Conservation (phyloP, 73 alveolate genomes). For the Uronychia binucleata region DNA sequence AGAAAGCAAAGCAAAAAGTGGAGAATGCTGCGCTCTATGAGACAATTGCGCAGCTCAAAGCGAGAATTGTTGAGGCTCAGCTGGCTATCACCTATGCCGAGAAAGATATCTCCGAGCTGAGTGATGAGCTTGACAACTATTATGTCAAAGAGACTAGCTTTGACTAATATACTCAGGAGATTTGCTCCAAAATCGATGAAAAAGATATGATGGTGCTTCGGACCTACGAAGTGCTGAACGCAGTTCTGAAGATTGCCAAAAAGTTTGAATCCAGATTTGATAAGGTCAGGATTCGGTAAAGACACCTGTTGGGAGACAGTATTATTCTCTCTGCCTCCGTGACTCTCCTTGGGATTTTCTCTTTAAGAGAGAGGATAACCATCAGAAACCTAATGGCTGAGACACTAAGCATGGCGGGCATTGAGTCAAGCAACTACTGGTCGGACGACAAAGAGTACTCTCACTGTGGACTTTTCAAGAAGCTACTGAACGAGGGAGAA, state of each 20-base stretch:
- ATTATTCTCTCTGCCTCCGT: constrained; percentile 44
- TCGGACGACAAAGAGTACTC: background rate
- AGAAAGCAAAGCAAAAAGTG: background rate
- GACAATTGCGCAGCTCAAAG: constrained; percentile 23
- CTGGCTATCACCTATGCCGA: constrained; percentile 32
- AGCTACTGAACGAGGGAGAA: constrained; percentile 36
- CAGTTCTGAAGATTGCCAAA: constrained; percentile 17
- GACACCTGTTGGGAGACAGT: constrained; percentile 43
- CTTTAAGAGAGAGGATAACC: constrained; percentile 32
- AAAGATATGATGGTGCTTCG: constrained; percentile 36
- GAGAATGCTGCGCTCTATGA: constrained; percentile 16
- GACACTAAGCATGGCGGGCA: background rate
- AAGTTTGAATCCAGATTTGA: constrained; percentile 36
- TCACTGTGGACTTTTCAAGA: constrained; percentile 26
- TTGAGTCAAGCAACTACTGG: constrained; percentile 33
- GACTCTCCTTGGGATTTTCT: constrained; percentile 33
- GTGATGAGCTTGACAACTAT: constrained; percentile 28
- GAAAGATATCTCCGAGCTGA: constrained; percentile 24
- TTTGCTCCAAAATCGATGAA: constrained; percentile 33
- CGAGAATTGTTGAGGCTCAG: constrained; percentile 9
- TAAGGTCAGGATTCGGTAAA: constrained; percentile 10
- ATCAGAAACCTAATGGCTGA: constrained; percentile 33
- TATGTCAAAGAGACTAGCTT: constrained; percentile 5
- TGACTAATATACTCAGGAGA: constrained; percentile 5
- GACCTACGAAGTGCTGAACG: constrained; percentile 36